Percentiles rank a stretch among this genome's conserved stretches.
Conservation (phyloP, 176 grass and related monocot species). For the Oryza brachyantha region DNA sequence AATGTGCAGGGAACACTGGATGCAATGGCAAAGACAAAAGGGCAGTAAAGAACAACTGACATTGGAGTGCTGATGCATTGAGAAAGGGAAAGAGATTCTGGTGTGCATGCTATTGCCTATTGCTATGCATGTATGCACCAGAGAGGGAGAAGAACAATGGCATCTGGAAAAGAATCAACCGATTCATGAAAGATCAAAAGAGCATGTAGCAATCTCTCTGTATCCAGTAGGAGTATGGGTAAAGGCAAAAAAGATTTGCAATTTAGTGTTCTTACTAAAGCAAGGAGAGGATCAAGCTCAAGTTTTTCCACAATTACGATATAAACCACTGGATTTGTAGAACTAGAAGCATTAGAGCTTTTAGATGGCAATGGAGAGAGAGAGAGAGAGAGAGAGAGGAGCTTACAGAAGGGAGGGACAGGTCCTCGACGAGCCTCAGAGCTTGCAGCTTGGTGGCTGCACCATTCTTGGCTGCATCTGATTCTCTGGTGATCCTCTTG, state of each 20-base stretch:
- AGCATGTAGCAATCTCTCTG: background rate
- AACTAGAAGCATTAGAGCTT: conserved; percentile 6
- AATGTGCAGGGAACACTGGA: conserved; percentile 11
- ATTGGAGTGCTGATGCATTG: background rate
- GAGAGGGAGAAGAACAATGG: background rate
- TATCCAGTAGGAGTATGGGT: background rate
- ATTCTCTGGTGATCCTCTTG: conserved; percentile 26
- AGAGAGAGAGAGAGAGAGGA: conserved; percentile 35
- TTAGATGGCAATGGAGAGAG: background rate
- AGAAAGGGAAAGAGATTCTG: background rate
- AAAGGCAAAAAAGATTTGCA: no score
- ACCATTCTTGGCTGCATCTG: conserved; percentile 38
- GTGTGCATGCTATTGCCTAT: background rate
- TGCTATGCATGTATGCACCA: background rate
- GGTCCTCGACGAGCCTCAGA: conserved; percentile 71
- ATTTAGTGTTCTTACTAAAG: background rate
- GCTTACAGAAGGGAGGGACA: conserved; percentile 76
- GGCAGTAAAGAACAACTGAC: background rate
- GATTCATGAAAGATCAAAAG: conserved; percentile 10
- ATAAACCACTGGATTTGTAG: background rate
- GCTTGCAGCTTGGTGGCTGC: conserved; percentile 50
- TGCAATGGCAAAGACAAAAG: conserved; percentile 12
- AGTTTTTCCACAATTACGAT: background rate
- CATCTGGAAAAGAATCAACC: background rate
- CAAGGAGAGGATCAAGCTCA: background rate